Base-by-base conservation (phyloP, 306 rosid genomes). In the Prunus dulcis region DNA sequence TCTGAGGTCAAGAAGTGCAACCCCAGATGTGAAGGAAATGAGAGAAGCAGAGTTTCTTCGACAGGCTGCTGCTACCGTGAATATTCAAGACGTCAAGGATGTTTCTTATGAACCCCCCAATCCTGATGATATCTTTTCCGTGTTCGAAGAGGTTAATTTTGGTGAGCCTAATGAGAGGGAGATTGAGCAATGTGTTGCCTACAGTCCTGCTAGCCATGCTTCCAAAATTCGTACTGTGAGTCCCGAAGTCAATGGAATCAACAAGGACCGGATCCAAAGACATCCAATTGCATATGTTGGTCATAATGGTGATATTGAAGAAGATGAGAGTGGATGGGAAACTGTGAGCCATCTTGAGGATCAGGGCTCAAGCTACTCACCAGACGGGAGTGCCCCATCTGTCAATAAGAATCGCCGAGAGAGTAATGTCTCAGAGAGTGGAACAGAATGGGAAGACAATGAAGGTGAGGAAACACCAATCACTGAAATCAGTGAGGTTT, bases 261-360 rank as follows among this genome's bases (percentile, higher is more conserved):
- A 72, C 75, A 85, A 78, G 86, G 80, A 77, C 74, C 67, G 76
- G 72, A 74, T 84, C 70, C 96, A 82, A 81, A 84, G 88, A 76
- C 81, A 71, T 71, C 41, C 86, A 3, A 82, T 78, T 80, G 71
- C 78, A 58, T 91, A 51, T 66, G 49, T 82, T 66, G 89, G 86
- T 76, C 86, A 86, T 43, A 85, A 86, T 62, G 87, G 88, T 55
- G 96, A 91, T 30, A 56, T 89, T 41, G 97, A 91, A 68, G 96
- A 89, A 56, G 97, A 93, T 71, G 98, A 90, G 81, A 94, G 98
- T 85, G 98, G 97, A 76, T 94, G 98, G 98, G 98, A 94, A 84
- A 94, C 96, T 14, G 97, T 85, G 49, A 94, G 98, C 87, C 96
- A 90, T 76, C 61, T 75, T 23, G 98, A 94, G 79, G 97, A 93